Conservation (phyloP, 1,284 basidiomycete genomes). For the Trichosporon asahii region DNA sequence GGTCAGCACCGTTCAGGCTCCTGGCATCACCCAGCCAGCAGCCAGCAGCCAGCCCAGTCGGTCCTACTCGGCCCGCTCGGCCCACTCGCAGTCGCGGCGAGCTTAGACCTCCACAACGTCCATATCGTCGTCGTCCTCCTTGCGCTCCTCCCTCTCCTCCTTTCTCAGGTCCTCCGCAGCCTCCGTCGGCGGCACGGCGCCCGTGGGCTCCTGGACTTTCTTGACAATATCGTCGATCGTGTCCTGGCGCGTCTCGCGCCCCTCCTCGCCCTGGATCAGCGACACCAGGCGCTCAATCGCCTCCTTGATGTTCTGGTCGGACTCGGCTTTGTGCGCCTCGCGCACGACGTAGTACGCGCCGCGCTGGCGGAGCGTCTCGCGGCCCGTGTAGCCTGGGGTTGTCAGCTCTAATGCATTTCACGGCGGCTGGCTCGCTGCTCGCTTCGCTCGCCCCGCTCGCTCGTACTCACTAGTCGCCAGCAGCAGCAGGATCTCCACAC, state of each 20-base stretch:
- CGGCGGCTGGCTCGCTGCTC: background rate
- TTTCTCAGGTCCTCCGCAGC: slow-evolving; percentile 33
- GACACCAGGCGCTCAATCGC: slow-evolving; percentile 70
- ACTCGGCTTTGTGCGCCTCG: slow-evolving; percentile 74
- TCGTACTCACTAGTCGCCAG: slow-evolving; percentile 66
- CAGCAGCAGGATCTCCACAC: slow-evolving; percentile 83
- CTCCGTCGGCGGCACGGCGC: slow-evolving; percentile 8
- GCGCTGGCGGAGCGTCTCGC: slow-evolving; percentile 72
- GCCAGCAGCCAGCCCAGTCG: no score
- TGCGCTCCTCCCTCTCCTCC: background rate
- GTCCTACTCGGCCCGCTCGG: no score
- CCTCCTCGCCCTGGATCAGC: slow-evolving; percentile 69
- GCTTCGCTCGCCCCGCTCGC: no score
- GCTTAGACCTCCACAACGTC: slow-evolving; percentile 37
- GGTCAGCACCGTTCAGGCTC: no score
- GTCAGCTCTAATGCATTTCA: slow-evolving; percentile 3
- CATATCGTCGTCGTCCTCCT: slow-evolving; percentile 35
- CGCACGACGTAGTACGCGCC: slow-evolving; percentile 87
- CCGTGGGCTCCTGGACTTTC: slow-evolving; percentile 36
- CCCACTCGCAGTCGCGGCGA: no score
- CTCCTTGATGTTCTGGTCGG: slow-evolving; percentile 66
- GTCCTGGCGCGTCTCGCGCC: slow-evolving; percentile 55
- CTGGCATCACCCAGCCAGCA: no score
- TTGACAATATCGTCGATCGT: slow-evolving; percentile 57
- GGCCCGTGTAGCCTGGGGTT: slow-evolving; percentile 67